phyloP scores from a whole-genome alignment of 2,329 filamentous ascomycete genomes.

The Aspergillus melleus region DNA sequence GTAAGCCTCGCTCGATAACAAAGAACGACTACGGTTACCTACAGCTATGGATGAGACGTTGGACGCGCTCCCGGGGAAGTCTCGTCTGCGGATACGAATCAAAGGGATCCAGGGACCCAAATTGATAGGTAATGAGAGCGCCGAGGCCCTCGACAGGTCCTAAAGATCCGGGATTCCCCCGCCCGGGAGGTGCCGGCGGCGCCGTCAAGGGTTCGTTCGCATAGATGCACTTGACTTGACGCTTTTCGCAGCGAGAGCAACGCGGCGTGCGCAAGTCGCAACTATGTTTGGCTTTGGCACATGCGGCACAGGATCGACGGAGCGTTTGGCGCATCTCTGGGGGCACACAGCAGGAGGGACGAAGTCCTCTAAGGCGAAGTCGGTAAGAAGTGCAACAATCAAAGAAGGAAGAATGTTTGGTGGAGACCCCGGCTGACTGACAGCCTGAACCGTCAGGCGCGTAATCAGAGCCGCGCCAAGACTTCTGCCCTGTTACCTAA shows the following conservation, averaged over 20 bases:
- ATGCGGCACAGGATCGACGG: slow-evolving; percentile 57
- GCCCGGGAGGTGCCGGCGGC: slow-evolving; percentile 13
- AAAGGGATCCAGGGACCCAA: slow-evolving; percentile 54
- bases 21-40: slow-evolving; percentile 23
- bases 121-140: slow-evolving; percentile 27
- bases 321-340: slow-evolving; percentile 56
- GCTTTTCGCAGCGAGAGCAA: slow-evolving; percentile 57
- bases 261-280: slow-evolving; percentile 57
- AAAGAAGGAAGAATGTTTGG: not conserved
- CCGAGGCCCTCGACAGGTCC: slow-evolving; percentile 1
- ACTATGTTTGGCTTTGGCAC: slow-evolving; percentile 56
- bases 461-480: not conserved
- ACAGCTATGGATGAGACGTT: slow-evolving; percentile 60
- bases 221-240: slow-evolving; percentile 51
- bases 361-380: not conserved
- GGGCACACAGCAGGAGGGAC: not conserved
- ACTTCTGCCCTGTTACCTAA: not conserved
- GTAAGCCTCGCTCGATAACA: slow-evolving; percentile 15
- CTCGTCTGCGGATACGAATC: slow-evolving; percentile 57
- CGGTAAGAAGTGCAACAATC: not conserved
- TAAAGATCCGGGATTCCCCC: slow-evolving; percentile 9
- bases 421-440: not conserved
- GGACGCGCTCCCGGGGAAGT: slow-evolving; percentile 52
- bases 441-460: not conserved
- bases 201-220: slow-evolving; percentile 54